Evolutionary conservation across 2,329 filamentous ascomycete species (phyloP), one percentile per base, ranked within the genome.

Genomic region (Diaporthe citrichinensis): DNA sequence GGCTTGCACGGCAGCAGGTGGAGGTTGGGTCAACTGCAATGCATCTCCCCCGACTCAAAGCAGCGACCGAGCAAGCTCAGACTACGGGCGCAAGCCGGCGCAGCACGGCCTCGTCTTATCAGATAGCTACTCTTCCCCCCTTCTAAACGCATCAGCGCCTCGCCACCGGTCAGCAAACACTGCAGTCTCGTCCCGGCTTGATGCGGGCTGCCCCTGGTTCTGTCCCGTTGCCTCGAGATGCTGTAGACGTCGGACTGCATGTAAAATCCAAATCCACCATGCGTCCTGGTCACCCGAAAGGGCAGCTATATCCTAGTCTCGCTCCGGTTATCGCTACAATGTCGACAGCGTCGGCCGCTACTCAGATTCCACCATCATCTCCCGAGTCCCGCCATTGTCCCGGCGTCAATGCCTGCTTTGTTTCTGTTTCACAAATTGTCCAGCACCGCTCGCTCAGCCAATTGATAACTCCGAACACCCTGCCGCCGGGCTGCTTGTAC

Each of bases 271-370:
- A 53, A 68, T 25, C 23, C 31, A 25, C 39, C 17, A 65, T 65
- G 61, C 61, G 25, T 46, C 62, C 25, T 20, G 39, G 62, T 36
- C 62, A 36, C 62, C 46, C 44, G 31, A 68, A 53, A 39, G 31
- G 46, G 65, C 46, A 68, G 65, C 46, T 68, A 34, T 39, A n/a
- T 53, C 20, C 44, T 39, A 12, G 23, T 25, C 65, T 68, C 65
- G 65, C 62, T 68, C 62, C 62, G 62, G 62, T 68, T 68, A 53
- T 68, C 62, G 62, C 62, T 68, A 20, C 46, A 68, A 68, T 53
- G 12, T 68, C 44, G 12, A 51, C 46, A 53, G 31, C 62, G 44
- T 17, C 62, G 44, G 65, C 49, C 65, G 46, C n/a, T 53, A 51
- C 65, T 68, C 31, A 39, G 55, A 31, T 72, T 25, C 36, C 61